A percentile compares a stretch with the other conserved stretches of the same genome.
Conservation (phyloP, 2,329 filamentous ascomycete genomes). For the Penicillium sp. region DNA sequence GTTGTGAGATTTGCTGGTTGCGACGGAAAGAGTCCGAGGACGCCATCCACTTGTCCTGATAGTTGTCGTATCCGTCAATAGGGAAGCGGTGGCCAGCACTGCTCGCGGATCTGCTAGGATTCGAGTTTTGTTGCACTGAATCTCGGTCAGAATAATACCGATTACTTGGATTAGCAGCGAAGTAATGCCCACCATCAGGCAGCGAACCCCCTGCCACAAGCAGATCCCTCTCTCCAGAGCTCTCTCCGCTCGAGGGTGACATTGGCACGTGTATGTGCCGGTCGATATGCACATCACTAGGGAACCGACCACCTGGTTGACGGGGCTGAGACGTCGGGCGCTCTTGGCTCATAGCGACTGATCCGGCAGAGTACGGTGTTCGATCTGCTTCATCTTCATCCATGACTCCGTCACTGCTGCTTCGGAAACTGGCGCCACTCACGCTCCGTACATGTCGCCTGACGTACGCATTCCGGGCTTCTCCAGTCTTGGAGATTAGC, state of each 20-base stretch:
- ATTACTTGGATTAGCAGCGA: constrained; percentile 20
- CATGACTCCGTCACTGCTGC: constrained; percentile 76
- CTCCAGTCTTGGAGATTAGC: constrained; percentile 84
- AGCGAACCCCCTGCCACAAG: constrained; percentile 63
- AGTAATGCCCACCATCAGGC: constrained; percentile 50
- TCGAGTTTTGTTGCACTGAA: constrained; percentile 21
- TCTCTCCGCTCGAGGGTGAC: constrained; percentile 81
- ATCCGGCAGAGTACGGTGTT: constrained; percentile 67
- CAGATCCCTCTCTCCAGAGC: constrained; percentile 70
- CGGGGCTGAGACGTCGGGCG: constrained; percentile 55
- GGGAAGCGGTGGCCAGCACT: constrained; percentile 19
- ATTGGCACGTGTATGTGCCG: constrained; percentile 80
- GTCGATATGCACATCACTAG: constrained; percentile 88
- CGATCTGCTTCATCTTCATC: constrained; percentile 74
- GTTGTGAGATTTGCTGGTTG: constrained; percentile 23
- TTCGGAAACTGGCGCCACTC: constrained; percentile 65
- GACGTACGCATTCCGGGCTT: constrained; percentile 87
- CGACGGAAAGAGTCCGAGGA: constrained; percentile 42
- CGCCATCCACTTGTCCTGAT: constrained; percentile 61
- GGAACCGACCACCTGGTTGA: constrained; percentile 94
- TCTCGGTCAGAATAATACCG: constrained; percentile 34
- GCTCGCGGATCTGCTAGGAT: constrained; percentile 21
- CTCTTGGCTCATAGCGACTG: constrained; percentile 42
- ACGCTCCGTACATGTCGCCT: constrained; percentile 78
- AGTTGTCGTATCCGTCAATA: constrained; percentile 42